These are phyloP conservation scores for Fusarium praegraminearum DNA, from an alignment of 2,329 filamentous ascomycete genomes.

Conservation along the genomic window DNA sequence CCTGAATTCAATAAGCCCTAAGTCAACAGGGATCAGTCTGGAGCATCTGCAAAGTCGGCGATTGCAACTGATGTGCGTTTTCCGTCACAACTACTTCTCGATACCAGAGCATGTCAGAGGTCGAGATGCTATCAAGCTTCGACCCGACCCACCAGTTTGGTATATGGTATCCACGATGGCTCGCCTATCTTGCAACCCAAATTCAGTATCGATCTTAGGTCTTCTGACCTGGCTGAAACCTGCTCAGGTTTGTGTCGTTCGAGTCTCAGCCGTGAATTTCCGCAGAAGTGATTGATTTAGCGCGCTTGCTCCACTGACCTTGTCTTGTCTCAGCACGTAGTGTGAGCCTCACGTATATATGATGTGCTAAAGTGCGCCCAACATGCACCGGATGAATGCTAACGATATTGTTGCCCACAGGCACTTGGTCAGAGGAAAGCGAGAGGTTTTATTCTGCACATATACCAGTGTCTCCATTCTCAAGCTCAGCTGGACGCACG, in stretches of 20 bases:
- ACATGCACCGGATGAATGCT: not conserved
- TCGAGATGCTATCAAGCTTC: not conserved
- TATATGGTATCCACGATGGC: constrained; percentile 9
- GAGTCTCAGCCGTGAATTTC: constrained; percentile 23
- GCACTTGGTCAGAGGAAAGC: not conserved
- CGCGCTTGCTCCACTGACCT: constrained; percentile 13
- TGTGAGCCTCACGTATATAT: constrained; percentile 14
- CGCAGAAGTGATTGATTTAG: constrained; percentile 13
- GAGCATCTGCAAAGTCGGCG: constrained; percentile 5
- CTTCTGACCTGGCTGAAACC: constrained; percentile 2
- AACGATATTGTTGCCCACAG: not conserved
- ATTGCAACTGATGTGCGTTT: not conserved
- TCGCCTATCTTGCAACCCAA: constrained; percentile 37
- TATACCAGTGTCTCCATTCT: not conserved
- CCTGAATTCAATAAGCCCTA: constrained; percentile 37
- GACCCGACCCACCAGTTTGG: constrained; percentile 8
- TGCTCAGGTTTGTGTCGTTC: constrained; percentile 1
- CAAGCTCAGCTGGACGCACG: not conserved
- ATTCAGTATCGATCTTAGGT: constrained; percentile 5
- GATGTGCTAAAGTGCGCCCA: not conserved
- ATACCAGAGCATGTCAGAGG: not conserved
- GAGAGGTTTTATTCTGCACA: not conserved
- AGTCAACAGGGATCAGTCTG: constrained; percentile 22
- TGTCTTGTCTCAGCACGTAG: not conserved
- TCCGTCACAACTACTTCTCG: constrained; percentile 3